These are phyloP conservation scores for Trametes elegans DNA, from an alignment of 768 basidiomycete genomes.

Conservation along the genomic window DNA sequence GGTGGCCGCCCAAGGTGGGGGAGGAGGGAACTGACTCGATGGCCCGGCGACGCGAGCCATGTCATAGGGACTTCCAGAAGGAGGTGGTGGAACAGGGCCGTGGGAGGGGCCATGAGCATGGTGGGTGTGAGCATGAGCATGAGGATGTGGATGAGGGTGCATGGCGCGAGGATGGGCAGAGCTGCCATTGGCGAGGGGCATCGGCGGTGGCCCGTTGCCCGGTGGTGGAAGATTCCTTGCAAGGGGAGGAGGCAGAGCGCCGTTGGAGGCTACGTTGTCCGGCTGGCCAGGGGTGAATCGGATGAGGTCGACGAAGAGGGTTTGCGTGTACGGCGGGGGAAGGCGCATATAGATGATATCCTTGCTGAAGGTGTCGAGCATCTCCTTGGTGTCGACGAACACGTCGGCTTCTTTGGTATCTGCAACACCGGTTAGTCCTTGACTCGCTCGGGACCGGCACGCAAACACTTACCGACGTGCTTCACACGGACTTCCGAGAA, in stretches of 20 bases:
- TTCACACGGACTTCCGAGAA: conserved; percentile 77
- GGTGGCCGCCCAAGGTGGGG: conserved; percentile 35
- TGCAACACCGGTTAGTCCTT: conserved; percentile 24
- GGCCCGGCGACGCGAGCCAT: conserved; percentile 6
- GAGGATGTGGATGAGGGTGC: conserved; percentile 11
- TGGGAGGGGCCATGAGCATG: conserved; percentile 41
- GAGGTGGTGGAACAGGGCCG: conserved; percentile 32
- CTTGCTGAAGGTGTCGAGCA: conserved; percentile 73
- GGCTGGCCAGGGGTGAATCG: conserved; percentile 55
- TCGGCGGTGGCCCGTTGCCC: neutral
- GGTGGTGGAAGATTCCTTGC: neutral
- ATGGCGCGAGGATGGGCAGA: conserved; percentile 13
- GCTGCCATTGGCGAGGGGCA: conserved; percentile 13
- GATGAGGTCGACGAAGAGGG: conserved; percentile 74
- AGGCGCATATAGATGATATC: conserved; percentile 69
- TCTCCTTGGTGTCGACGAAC: conserved; percentile 70
- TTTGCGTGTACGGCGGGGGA: conserved; percentile 59
- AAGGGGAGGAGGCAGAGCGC: conserved; percentile 25
- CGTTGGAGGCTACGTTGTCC: conserved; percentile 35
- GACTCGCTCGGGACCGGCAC: neutral
- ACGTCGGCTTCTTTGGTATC: conserved; percentile 51
- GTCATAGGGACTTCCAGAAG: conserved; percentile 1
- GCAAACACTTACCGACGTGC: conserved; percentile 48
- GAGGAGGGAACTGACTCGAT: conserved; percentile 32
- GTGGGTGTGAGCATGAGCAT: conserved; percentile 27